Base-by-base conservation (phyloP, 2,329 filamentous ascomycete genomes). In the Beauveria pseudobassiana region DNA sequence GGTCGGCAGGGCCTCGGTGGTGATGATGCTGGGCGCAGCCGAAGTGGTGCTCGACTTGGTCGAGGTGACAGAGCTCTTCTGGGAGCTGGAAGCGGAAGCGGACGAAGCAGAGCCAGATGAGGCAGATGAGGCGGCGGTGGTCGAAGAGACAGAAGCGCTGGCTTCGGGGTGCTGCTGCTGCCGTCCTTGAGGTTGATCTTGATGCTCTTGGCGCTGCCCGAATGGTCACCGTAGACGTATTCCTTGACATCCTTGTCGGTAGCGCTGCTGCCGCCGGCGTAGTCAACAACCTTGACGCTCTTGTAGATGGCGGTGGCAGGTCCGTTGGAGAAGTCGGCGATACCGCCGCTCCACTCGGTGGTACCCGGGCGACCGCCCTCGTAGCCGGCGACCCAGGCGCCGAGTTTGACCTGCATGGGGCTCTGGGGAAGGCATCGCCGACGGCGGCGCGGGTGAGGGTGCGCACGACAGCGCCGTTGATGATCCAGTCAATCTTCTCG, bases 341-440 rank as follows among this genome's bases (percentile, higher is more conserved):
- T 86, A 63, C 88, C 88, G 65, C 87, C 88, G 61, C 84, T 84
- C 86, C 86, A 88, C 63, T 82, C 67, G 64, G 92, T 88, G 43
- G 91, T 95, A 63, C 91, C 91, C 63, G 82, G 73, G 40, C 83
- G 71, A 67, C 90, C 88, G 64, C 76, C 73, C 64, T 76, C 74
- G 68, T 81, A 76, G 62, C 84, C 84, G 59, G 78, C 84, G 53
- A 85, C 82, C 87, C 87, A 90, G 67, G 83, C 82, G 65, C 88
- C 88, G 53, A 91, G 74, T 73, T 86, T 87, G 69, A 91, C 73
- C 73, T 87, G 83, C 84, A 88, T 87, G 57, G 88, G 88, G 12
- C 87, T 89, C 78, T 91, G 88, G 52, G 88, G 77, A 84, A 90
- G 50, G 45, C 45, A 61, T 75, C 72, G 57, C 82, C 84, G 56